A percentile compares a stretch with the other conserved stretches of the same genome.
Evolutionary conservation across 768 basidiomycete genomes (phyloP).

Genomic region (Suillus tomentosus): DNA sequence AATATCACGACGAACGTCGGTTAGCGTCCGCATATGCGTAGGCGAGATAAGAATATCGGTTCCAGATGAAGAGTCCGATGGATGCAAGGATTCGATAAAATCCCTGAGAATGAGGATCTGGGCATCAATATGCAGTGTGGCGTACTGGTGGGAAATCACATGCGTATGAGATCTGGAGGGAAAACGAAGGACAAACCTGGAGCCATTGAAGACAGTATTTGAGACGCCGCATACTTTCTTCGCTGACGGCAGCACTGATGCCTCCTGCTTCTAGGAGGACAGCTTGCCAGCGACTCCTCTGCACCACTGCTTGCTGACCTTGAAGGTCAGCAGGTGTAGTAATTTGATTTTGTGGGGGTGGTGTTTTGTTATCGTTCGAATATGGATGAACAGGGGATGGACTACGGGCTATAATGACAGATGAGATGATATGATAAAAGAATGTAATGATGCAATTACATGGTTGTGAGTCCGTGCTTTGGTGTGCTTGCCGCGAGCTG

Average conservation of each 20-base stretch:
- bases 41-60: conserved; percentile 41
- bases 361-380: conserved; percentile 22
- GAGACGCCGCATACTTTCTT: conserved; percentile 85
- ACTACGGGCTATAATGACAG: conserved; percentile 12
- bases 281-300: conserved; percentile 84
- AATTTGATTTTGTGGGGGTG: conserved; percentile 25
- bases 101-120: conserved; percentile 84
- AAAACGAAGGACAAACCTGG: conserved; percentile 51
- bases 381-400: background rate
- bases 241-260: conserved; percentile 83
- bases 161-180: conserved; percentile 1
- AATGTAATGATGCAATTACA: conserved; percentile 13
- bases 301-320: conserved; percentile 55
- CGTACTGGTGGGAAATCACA: conserved; percentile 56
- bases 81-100: conserved; percentile 73
- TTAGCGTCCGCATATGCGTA: conserved; percentile 66
- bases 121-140: conserved; percentile 83
- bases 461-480: conserved; percentile 5
- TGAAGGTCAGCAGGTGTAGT: conserved; percentile 20
- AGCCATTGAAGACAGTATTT: conserved; percentile 90
- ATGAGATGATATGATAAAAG: conserved; percentile 9
- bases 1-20: conserved; percentile 75
- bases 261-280: conserved; percentile 87
- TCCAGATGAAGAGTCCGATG: conserved; percentile 27
- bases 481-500: conserved; percentile 2